These are phyloP conservation scores for Juglanconis oblonga DNA, from an alignment of 2,329 filamentous ascomycete genomes.

Conservation along the genomic window DNA sequence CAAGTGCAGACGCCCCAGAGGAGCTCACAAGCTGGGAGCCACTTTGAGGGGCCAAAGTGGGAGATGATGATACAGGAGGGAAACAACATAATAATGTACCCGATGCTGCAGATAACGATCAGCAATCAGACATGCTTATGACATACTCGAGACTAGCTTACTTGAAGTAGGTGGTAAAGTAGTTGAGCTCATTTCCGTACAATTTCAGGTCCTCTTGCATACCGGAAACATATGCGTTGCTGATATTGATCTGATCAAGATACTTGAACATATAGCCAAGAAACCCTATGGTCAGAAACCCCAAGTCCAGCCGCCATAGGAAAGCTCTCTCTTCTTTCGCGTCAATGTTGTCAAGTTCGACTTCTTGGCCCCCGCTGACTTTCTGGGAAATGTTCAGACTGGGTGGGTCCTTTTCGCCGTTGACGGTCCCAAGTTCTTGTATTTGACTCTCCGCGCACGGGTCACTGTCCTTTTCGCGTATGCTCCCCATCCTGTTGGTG, in stretches of 20 bases:
- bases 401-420: background rate
- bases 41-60: constrained; percentile 8
- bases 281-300: constrained; percentile 11
- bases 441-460: background rate
- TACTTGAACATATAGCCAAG: constrained; percentile 16
- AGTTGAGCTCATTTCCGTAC: constrained; percentile 11
- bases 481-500: background rate
- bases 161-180: constrained; percentile 15
- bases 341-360: background rate
- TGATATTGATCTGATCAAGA: constrained; percentile 12
- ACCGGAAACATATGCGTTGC: constrained; percentile 12
- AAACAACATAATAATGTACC: constrained; percentile 12
- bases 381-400: background rate
- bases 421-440: background rate
- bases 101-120: background rate
- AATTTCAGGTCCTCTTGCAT: constrained; percentile 10
- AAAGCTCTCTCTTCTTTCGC: constrained; percentile 8
- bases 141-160: background rate
- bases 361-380: background rate
- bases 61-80: constrained; percentile 15
- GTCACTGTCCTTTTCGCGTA: background rate
- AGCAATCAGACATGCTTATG: background rate
- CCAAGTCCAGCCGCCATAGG: constrained; percentile 5
- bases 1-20: constrained; percentile 11
- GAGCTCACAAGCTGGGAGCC: constrained; percentile 6